Evolutionary conservation across 176 grass and related monocot genomes (phyloP), one percentile per base, ranked within the genome.

Genomic region (Melocanna baccifera): DNA sequence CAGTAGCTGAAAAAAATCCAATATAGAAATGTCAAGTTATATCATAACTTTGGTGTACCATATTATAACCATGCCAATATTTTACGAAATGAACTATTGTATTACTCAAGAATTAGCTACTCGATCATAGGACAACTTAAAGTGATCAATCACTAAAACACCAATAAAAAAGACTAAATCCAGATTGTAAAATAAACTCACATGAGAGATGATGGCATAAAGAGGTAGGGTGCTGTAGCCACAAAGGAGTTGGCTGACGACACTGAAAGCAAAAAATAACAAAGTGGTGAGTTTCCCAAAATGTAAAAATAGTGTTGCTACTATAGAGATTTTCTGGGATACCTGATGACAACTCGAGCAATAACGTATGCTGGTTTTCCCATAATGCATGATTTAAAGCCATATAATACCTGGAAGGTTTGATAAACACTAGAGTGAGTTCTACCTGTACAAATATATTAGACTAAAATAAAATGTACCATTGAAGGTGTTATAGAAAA

Each of bases 171-270:
- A 50, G 4, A 11, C 4, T 9, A 73, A 36, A 18, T 30, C 6
- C 5, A 51, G 0, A 52, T 22, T 39, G 12, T 2, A 9, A 62
- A 69, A 42, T 36, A 59, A 19, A 84, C 77, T 88, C 55, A 97
- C 94, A 87, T 97, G 94, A 22, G 91, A 92, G 30, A 94, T 91
- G 62, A 97, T 90, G 6, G 96, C 96, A 67, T 98, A 98, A 3
- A 98, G 85, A 7, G 96, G 93, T 50, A 98, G 76, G 5, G 93
- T 98, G 77, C 89, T 98, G 77, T 98, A 98, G 86, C 96, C 94
- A 82, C 96, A 98, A 32, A 95, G 73, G 45, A 95, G 52, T 71
- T 98, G 93, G 73, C 95, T 85, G 12, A 95, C 63, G 80, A 18
- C 69, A 80, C 96, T 98, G 77, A 53, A 75, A 85, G 19, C 51